Base-by-base conservation (phyloP, 108 stramenopile genomes). In the Epipyxis sp. region DNA sequence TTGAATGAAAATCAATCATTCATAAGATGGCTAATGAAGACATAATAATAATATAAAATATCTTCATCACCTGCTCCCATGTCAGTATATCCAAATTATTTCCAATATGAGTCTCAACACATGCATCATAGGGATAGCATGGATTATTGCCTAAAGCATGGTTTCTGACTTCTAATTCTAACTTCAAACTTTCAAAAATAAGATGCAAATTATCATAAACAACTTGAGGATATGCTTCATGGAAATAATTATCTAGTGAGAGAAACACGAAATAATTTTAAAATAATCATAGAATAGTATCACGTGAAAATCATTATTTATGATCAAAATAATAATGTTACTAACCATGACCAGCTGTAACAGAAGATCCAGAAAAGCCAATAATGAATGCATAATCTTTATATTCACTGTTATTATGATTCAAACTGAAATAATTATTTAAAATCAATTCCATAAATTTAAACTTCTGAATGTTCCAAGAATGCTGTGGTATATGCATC, bases 141-240 rank as follows among this genome's bases (percentile, higher is more conserved):
- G 78, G 78, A 35, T 79, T 79, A 61, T 69, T 69, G 32, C 78
- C 78, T 34, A 79, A 44, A 68, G 78, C 78, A 42, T 72, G 34
- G 27, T 79, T 79, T 10, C 78, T 65, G 50, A 79, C 67, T 27
- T 67, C 62, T 20, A 79, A 27, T 0, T 79, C 44, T 0, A 67
- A n/a, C 10, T 69, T 30, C 1, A 68, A 27, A 46, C 29, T 37
- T 40, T 62, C 34, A 42, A 68, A 67, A 32, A 68, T 0, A 1
- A 35, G 39, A 0, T 1, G 69, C 20, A 79, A 30, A 32, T 29
- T 6, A n/a, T 39, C 29, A 44, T 10, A 27, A 42, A 79, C n/a
- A 30, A 79, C 78, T n/a, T 35, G 29, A 0, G 78, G 78, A 69
- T 59, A 79, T 35, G 78, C 59, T 50, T 79, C 1, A 69, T 69